Conservation (phyloP, 805 yeast species). For the Kazachstania taianensis region DNA sequence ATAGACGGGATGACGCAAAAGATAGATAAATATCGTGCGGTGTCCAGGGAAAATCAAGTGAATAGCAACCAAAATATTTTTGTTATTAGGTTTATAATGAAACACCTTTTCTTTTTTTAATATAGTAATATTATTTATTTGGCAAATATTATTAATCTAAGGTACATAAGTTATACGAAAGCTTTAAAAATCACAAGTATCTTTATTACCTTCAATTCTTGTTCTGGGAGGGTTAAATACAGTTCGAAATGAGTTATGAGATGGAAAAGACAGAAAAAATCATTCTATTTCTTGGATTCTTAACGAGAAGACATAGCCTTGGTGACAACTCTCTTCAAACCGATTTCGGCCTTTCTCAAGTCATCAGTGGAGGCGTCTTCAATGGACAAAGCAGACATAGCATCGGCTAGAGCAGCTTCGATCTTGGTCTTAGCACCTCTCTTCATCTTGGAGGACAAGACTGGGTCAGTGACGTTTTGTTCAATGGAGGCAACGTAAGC, state of each 20-base stretch:
- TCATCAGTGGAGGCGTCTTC: slow-evolving; percentile 96
- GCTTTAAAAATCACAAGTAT: neutral
- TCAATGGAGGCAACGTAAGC: slow-evolving; percentile 95
- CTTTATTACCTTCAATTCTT: neutral
- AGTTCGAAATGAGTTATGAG: too few relatives aligned
- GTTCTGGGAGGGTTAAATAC: too few relatives aligned
- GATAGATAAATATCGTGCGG: too few relatives aligned
- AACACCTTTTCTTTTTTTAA: too few relatives aligned
- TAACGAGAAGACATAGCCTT: slow-evolving; percentile 98
- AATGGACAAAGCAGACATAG: slow-evolving; percentile 93
- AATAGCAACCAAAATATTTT: too few relatives aligned
- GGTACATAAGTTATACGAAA: slow-evolving; percentile 2
- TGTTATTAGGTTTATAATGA: too few relatives aligned
- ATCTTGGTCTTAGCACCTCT: slow-evolving; percentile 94
- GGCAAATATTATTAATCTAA: slow-evolving; percentile 5
- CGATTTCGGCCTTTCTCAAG: slow-evolving; percentile 97
- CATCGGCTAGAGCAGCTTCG: slow-evolving; percentile 96
- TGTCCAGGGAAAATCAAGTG: too few relatives aligned
- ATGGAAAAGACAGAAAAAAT: neutral
- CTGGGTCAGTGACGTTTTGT: slow-evolving; percentile 96
- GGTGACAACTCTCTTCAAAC: slow-evolving; percentile 98
- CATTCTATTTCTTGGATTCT: slow-evolving; percentile 27
- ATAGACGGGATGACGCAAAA: too few relatives aligned
- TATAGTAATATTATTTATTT: neutral
- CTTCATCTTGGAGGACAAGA: slow-evolving; percentile 94